These are phyloP conservation scores for Ambrosia trifida DNA, from an alignment of 129 eudicot species.

Conservation along the genomic window DNA sequence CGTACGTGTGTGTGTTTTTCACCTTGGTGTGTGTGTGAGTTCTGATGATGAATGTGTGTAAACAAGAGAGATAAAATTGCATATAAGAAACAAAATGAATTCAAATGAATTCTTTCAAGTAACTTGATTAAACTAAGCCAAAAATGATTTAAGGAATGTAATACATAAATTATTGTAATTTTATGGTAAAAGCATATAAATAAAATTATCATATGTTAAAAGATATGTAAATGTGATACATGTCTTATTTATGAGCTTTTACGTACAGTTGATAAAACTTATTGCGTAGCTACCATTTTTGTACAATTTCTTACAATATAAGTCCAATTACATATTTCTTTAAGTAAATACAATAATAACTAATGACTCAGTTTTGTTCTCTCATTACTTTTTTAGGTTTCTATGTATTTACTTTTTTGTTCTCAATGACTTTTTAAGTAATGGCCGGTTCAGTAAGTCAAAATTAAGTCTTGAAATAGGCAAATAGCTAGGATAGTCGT, in stretches of 20 bases:
- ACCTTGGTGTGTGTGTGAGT: constrained; percentile 18
- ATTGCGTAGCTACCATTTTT: constrained; percentile 7
- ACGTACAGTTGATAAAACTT: constrained; percentile 8
- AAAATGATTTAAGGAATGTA: neutral
- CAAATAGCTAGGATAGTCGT: constrained; percentile 12
- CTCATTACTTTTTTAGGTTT: neutral
- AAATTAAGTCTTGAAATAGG: neutral
- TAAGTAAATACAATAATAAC: constrained; percentile 9
- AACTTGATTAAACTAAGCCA: neutral
- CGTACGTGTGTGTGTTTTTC: constrained; percentile 11
- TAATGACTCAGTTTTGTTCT: constrained; percentile 17
- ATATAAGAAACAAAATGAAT: neutral
- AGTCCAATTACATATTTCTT: constrained; percentile 2
- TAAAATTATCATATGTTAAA: neutral
- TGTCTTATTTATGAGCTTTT: constrained; percentile 8
- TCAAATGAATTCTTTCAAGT: neutral
- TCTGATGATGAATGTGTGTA: constrained; percentile 2
- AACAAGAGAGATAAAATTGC: neutral
- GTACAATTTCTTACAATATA: constrained; percentile 10
- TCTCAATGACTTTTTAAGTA: constrained; percentile 6
- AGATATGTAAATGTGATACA: neutral
- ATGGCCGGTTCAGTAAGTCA: constrained; percentile 4
- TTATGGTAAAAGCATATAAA: neutral
- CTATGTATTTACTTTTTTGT: neutral
- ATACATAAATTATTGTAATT: too few species aligned